These are phyloP conservation scores for Sphaerulina populicola DNA, from an alignment of 2,329 filamentous ascomycete species.

Conservation along the genomic window DNA sequence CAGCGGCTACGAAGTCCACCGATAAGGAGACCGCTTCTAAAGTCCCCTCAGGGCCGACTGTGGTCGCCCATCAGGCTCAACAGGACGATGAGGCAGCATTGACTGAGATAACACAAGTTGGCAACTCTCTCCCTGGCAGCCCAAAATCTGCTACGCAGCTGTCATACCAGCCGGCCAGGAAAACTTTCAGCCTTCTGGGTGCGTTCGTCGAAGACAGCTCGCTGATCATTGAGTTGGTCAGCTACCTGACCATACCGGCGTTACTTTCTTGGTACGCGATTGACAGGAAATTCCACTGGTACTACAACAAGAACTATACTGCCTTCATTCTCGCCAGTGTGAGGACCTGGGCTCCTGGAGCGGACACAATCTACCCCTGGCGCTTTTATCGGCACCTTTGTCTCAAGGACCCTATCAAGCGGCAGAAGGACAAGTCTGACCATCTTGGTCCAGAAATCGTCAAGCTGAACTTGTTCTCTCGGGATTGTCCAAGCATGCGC, in stretches of 20 bases:
- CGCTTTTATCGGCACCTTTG: conserved; percentile 50
- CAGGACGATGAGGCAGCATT: neutral
- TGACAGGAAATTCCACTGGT: conserved; percentile 53
- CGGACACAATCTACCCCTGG: conserved; percentile 53
- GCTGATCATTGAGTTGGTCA: conserved; percentile 49
- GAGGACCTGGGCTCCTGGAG: conserved; percentile 46
- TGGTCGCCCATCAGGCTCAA: neutral
- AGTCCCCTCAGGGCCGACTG: neutral
- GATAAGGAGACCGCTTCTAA: too few species aligned
- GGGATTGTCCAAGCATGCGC: conserved; percentile 52
- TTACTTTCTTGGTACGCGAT: conserved; percentile 58
- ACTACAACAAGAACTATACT: conserved; percentile 52
- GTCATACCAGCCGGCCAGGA: conserved; percentile 1
- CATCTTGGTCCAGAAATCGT: conserved; percentile 13
- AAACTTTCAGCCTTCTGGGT: conserved; percentile 31
- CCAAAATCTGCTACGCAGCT: neutral
- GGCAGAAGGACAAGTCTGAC: conserved; percentile 21
- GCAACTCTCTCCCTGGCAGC: neutral
- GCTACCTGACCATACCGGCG: conserved; percentile 47
- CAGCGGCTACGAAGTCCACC: neutral
- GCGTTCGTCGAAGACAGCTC: conserved; percentile 37
- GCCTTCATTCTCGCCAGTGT: conserved; percentile 53
- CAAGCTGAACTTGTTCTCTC: conserved; percentile 31
- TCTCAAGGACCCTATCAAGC: conserved; percentile 49
- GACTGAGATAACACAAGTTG: neutral